Evolutionary conservation across 805 yeast genomes (phyloP), one percentile per base, ranked within the genome.

Genomic region (Saturnispora quitensis): DNA sequence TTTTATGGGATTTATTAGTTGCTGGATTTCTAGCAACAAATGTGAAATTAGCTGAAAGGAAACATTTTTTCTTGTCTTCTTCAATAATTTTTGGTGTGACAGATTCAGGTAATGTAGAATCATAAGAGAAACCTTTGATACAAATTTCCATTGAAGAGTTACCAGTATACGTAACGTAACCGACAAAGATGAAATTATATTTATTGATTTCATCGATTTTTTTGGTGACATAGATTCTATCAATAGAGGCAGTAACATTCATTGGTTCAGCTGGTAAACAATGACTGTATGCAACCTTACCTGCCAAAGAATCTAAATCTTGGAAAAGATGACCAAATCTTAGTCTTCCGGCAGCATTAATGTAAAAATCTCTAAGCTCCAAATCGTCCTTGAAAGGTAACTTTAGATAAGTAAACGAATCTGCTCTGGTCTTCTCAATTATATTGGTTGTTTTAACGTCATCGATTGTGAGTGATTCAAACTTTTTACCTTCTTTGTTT

Each of bases 241-340:
- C 97, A 27, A 90, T 97, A 27, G 93, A 82, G 1, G 97, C 97
- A 9, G 98, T 90, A 43, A 90, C 98, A 64, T 90, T 86, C 67
- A 89, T 89, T 10, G 98, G 97, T 64, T 86, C 89, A 0, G 96
- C 95, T 0, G 98, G 98, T n/a, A 85, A 75, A 68, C 95, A 87
- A 66, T 90, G 97, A 62, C 86, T 78, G 66, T 89, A 86, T 22
- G 96, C 96, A 60, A 90, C 89, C 63, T 91, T 81, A 35, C 97
- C 98, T 2, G 97, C 96, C 55, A 90, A 72, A 5, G 96, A 90
- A 64, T 90, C 98, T 61, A 90, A 73, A 68, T 90, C 98, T 72
- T 90, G 97, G 68, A 90, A 90, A 56, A 90, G 73, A 66, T 89
- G 96, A 40, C 97, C 98, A 60, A 88, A 88, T 62, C 97, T 75